Evolutionary conservation across 495 filamentous ascomycete genomes (phyloP).

Genomic region (Cairneyella variabilis): DNA sequence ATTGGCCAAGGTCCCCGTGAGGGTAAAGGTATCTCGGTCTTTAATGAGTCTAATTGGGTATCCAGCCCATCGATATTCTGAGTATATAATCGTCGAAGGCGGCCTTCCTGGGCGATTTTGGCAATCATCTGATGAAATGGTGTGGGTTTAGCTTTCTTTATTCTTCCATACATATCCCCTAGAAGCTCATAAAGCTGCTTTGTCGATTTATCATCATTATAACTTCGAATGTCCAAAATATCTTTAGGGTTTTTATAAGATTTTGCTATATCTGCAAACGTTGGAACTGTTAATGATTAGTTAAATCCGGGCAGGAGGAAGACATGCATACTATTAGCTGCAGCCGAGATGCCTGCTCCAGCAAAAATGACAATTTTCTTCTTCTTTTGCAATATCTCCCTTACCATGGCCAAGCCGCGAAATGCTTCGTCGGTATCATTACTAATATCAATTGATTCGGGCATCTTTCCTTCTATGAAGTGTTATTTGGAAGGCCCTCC

Average conservation of each 20-base stretch:
- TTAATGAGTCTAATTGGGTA: neutral
- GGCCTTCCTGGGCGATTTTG: neutral
- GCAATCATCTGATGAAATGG: neutral
- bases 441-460: too few species aligned
- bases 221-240: neutral
- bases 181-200: neutral
- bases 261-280: too few species aligned
- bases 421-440: too few species aligned
- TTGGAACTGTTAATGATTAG: neutral
- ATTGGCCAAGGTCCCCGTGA: neutral
- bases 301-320: neutral
- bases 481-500: too few species aligned
- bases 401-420: too few species aligned
- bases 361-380: conserved; percentile 4
- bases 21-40: neutral
- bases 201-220: neutral
- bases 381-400: conserved; percentile 3
- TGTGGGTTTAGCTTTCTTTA: neutral
- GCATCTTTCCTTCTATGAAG: too few species aligned
- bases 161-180: neutral
- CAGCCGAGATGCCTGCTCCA: conserved; percentile 3
- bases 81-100: neutral
- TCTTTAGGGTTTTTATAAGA: neutral
- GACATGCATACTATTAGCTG: neutral
- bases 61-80: neutral